Evolutionary conservation across 169 alveolate species (phyloP).

Genomic region (Plasmodium yoelii): DNA sequence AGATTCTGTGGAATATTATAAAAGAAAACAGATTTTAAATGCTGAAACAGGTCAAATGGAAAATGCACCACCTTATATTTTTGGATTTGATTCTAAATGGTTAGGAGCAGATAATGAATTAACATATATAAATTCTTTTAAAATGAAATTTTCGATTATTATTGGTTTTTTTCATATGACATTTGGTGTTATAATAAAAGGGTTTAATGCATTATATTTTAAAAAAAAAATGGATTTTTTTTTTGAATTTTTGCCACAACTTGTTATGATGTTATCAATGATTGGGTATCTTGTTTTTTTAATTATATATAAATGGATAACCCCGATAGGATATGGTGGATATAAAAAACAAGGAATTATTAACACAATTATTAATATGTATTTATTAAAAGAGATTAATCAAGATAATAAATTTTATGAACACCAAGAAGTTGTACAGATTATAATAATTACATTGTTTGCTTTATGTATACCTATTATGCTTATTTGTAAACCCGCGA

Average conservation of each 20-base stretch:
- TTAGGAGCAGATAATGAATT: conserved; percentile 96
- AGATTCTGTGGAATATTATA: conserved; percentile 24
- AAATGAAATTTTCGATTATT: conserved; percentile 98
- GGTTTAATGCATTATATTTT: conserved; percentile 94
- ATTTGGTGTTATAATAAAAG: conserved; percentile 95
- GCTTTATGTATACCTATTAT: conserved; percentile 94
- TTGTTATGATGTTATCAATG: conserved; percentile 93
- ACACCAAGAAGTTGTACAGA: conserved; percentile 88
- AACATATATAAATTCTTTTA: conserved; percentile 95
- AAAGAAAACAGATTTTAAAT: conserved; percentile 50
- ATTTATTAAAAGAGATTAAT: conserved; percentile 86
- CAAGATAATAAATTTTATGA: conserved; percentile 82
- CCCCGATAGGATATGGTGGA: conserved; percentile 88
- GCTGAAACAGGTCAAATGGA: conserved; percentile 48
- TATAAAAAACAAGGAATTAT: conserved; percentile 95
- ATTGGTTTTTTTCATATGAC: conserved; percentile 95
- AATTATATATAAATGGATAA: conserved; percentile 96
- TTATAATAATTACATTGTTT: conserved; percentile 86
- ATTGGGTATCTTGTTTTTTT: conserved; percentile 97
- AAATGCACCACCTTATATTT: conserved; percentile 91
- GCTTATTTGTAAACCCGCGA: conserved; percentile 96
- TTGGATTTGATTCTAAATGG: conserved; percentile 99
- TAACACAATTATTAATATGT: conserved; percentile 96
- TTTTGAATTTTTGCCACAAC: conserved; percentile 98
- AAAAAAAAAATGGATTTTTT: conserved; percentile 92